Percentiles rank a stretch among this genome's conserved stretches.
Evolutionary conservation across 108 stramenopile genomes (phyloP).

Genomic region (Asterionellopsis glacialis): DNA sequence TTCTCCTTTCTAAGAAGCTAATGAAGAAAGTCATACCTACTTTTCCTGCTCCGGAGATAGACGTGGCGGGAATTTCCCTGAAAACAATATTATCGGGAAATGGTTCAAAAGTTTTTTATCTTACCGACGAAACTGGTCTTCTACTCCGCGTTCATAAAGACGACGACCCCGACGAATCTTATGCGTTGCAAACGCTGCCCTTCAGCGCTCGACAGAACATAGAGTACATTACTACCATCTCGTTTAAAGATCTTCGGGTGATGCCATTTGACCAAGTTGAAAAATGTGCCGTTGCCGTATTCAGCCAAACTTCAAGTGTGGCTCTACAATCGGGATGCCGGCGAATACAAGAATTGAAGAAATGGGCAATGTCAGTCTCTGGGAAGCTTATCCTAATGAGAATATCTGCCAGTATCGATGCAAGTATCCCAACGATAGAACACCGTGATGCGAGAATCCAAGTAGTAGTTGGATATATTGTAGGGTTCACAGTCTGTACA

Average conservation of each 20-base stretch:
- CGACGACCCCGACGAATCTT: constrained; percentile 23
- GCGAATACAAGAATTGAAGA: constrained; percentile 23
- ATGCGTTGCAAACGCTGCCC: constrained; percentile 7
- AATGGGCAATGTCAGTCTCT: constrained; percentile 24
- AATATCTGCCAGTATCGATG: constrained; percentile 25
- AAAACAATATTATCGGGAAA: constrained; percentile 1
- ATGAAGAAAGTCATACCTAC: background rate
- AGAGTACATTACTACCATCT: constrained; percentile 18
- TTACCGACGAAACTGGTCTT: constrained; percentile 46
- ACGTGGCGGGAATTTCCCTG: constrained; percentile 5
- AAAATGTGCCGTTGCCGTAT: constrained; percentile 56
- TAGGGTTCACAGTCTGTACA: constrained; percentile 10
- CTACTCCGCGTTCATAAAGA: constrained; percentile 20
- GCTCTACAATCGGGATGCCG: constrained; percentile 8
- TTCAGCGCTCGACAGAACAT: background rate
- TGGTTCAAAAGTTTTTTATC: constrained; percentile 16
- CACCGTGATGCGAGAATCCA: too few species aligned
- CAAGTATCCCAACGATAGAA: constrained; percentile 22
- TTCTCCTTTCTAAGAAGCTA: constrained; percentile 31
- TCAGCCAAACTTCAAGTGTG: constrained; percentile 34
- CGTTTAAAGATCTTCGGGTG: constrained; percentile 48
- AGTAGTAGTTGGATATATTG: constrained; percentile 34
- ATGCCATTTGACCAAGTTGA: constrained; percentile 48
- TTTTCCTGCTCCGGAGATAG: constrained; percentile 9
- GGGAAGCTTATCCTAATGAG: constrained; percentile 10